Evolutionary conservation across 768 basidiomycete genomes (phyloP).

Genomic region (Leucosporidium scottii): DNA sequence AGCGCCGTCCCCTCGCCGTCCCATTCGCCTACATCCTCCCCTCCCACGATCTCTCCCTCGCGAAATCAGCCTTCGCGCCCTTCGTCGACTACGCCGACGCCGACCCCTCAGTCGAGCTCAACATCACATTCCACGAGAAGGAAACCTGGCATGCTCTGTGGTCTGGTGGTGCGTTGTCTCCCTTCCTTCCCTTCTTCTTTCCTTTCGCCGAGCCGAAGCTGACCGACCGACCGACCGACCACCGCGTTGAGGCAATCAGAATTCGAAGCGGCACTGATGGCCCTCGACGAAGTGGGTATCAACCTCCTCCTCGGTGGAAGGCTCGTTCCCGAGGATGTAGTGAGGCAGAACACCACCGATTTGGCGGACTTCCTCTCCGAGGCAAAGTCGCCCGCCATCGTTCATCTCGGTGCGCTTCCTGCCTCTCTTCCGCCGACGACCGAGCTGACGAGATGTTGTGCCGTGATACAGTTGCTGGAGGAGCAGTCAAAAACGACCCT

Average conservation of each 20-base stretch:
- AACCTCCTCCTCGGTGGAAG: constrained; percentile 10
- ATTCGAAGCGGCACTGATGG: constrained; percentile 4
- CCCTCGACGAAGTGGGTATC: constrained; percentile 11
- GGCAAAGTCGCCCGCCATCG: not conserved
- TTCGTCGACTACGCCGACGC: not conserved
- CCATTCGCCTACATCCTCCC: constrained; percentile 24
- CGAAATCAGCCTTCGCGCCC: constrained; percentile 1
- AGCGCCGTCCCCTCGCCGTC: not conserved
- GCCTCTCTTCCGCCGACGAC: not conserved
- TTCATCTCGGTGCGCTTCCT: constrained; percentile 14
- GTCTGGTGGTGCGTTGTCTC: constrained; percentile 5
- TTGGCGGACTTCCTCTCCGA: constrained; percentile 3
- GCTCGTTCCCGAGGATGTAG: constrained; percentile 8
- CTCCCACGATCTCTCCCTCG: not conserved
- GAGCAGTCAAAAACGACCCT: constrained; percentile 1
- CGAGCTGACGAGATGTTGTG: not conserved
- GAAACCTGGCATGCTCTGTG: constrained; percentile 9
- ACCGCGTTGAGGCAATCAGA: not conserved
- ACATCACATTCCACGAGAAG: not conserved
- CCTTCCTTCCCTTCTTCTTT: not conserved
- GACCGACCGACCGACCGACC: no score
- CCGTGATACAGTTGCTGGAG: constrained; percentile 7
- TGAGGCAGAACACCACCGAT: constrained; percentile 4
- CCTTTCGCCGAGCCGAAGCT: not conserved
- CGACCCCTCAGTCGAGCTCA: not conserved